Base-by-base conservation (phyloP, 1,284 basidiomycete species). In the Ustilago curta region DNA sequence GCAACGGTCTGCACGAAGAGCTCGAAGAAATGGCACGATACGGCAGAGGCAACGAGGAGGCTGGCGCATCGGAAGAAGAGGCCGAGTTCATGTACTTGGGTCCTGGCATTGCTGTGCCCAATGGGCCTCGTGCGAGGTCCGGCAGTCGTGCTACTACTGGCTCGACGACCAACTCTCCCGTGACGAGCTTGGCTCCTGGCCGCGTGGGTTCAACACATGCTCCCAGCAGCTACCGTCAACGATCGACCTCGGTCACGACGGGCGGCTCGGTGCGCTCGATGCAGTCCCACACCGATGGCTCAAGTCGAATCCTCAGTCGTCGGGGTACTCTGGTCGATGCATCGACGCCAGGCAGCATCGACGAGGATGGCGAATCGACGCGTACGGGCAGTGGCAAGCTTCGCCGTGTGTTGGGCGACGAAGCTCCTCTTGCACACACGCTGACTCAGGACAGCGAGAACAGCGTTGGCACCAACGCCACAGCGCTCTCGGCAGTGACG, bases 401-500 rank as follows among this genome's bases (percentile, higher is more conserved):
- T 42, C 88, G 89, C 75, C 90, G 91, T 83, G 85, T 95, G 57
- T 88, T 97, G 6, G 94, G 94, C 4, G 89, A 90, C 25, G 93
- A 93, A 48, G 87, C 73, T 5, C 68, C 68, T 31, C 60, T 71
- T 5, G 29, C 64, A 11, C 49, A 59, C 18, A 56, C 49, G 9
- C 3, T 57, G 49, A 76, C 73, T 5, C 68, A 64, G 23, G 73
- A 76, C 43, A 70, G 73, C 69, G 73, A 70, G 45, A 49, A 57
- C 31, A 68, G 65, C 42, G 51, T 40, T 27, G 52, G 40, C 35
- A 60, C 54, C 42, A 58, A 21, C 37, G 55, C 40, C 21, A 63
- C 62, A 4, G 50, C 52, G 53, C 42, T n/a, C 1, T 73, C 66
- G 54, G 50, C 54, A 5, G 8, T 57, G n/a, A 35, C 51, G 14